Conservation (phyloP, 2,329 filamentous ascomycete species). For the Botrytis medusae region DNA sequence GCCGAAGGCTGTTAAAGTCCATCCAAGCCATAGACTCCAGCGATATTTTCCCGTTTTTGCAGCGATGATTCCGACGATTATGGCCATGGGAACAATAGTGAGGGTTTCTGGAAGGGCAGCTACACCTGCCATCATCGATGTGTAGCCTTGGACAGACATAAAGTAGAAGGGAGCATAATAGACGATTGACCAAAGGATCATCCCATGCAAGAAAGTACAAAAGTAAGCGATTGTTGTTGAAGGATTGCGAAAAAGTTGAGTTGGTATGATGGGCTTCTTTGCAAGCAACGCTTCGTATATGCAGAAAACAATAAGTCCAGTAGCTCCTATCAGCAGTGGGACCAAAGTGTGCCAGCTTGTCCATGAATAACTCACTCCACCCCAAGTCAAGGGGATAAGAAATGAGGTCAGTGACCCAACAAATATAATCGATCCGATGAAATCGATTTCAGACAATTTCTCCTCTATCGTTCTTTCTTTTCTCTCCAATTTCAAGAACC, state of each 20-base stretch:
- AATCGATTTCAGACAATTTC: slow-evolving; percentile 51
- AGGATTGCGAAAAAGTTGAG: slow-evolving; percentile 43
- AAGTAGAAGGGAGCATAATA: slow-evolving; percentile 56
- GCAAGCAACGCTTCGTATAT: slow-evolving; percentile 48
- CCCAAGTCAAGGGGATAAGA: slow-evolving; percentile 59
- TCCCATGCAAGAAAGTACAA: slow-evolving; percentile 53
- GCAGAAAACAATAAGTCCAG: slow-evolving; percentile 51
- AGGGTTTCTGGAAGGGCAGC: slow-evolving; percentile 59
- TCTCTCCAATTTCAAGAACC: slow-evolving; percentile 27
- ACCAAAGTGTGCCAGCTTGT: slow-evolving; percentile 58
- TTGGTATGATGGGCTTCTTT: slow-evolving; percentile 39
- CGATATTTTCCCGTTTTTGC: slow-evolving; percentile 57
- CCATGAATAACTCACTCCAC: slow-evolving; percentile 65
- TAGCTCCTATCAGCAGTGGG: slow-evolving; percentile 55
- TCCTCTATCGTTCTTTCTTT: slow-evolving; percentile 39
- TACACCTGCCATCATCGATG: slow-evolving; percentile 52
- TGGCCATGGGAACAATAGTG: slow-evolving; percentile 56
- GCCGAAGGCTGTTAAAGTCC: slow-evolving; percentile 57
- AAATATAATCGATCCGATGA: slow-evolving; percentile 60
- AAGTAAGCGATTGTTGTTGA: slow-evolving; percentile 51
- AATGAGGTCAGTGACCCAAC: slow-evolving; percentile 57
- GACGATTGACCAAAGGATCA: slow-evolving; percentile 52
- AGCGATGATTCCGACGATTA: slow-evolving; percentile 55
- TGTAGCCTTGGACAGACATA: slow-evolving; percentile 51
- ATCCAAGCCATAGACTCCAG: slow-evolving; percentile 52